Conservation (phyloP, 345 rosid genomes). For the Barbarea vulgaris region DNA sequence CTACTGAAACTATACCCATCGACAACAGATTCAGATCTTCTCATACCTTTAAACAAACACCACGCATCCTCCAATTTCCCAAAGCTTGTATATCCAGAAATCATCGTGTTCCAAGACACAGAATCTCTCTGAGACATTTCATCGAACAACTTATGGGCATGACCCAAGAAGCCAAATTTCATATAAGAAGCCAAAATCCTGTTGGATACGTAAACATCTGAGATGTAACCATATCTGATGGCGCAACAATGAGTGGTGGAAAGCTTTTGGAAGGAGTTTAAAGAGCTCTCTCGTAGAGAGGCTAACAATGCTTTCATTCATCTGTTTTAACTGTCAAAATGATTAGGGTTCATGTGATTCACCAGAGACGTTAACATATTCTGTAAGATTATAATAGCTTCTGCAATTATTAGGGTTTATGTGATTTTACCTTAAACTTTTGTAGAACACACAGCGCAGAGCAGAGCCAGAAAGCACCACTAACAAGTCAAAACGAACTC, state of each 20-base stretch:
- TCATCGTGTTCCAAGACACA: conserved; percentile 76
- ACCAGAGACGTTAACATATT: not conserved
- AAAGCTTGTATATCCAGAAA: conserved; percentile 58
- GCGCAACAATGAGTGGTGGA: conserved; percentile 49
- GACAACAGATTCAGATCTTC: conserved; percentile 37
- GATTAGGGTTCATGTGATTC: not conserved
- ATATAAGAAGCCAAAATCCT: conserved; percentile 45
- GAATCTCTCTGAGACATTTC: conserved; percentile 61
- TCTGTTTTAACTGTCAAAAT: conserved; percentile 31
- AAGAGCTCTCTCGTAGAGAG: conserved; percentile 39
- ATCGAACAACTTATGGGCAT: conserved; percentile 60
- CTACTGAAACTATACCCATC: conserved; percentile 69
- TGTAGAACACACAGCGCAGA: not conserved
- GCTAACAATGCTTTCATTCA: conserved; percentile 42
- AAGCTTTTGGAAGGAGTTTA: conserved; percentile 43
- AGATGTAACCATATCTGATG: conserved; percentile 48
- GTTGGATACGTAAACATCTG: conserved; percentile 57
- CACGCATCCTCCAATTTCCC: conserved; percentile 50
- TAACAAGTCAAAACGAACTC: not conserved
- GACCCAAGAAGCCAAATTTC: conserved; percentile 30
- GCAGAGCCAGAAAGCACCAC: not conserved
- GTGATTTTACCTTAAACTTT: not conserved
- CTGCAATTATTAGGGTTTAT: not conserved
- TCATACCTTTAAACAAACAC: conserved; percentile 51
- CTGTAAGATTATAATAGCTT: not conserved